Evolutionary conservation across 2,329 filamentous ascomycete species (phyloP).

Genomic region (Cladosporium sp.): DNA sequence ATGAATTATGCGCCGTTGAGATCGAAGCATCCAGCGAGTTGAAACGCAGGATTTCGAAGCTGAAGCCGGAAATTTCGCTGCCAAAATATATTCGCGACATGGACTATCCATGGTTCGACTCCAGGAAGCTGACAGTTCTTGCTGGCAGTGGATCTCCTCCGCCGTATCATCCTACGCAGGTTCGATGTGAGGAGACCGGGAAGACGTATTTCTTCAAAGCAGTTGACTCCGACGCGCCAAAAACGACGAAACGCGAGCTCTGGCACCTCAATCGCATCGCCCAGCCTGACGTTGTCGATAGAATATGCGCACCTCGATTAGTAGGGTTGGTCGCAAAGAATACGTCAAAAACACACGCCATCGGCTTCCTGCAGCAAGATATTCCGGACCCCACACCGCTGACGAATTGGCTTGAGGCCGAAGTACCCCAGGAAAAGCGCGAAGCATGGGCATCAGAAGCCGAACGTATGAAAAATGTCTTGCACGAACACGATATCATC

Average conservation of each 20-base stretch:
- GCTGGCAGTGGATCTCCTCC: constrained; percentile 78
- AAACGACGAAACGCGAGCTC: constrained; percentile 38
- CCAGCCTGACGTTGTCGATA: constrained; percentile 29
- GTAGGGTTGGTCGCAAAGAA: constrained; percentile 32
- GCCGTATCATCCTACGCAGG: constrained; percentile 67
- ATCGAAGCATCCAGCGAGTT: constrained; percentile 53
- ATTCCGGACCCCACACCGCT: constrained; percentile 36
- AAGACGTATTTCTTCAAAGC: constrained; percentile 69
- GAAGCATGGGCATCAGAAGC: constrained; percentile 35
- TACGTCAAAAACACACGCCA: constrained; percentile 27
- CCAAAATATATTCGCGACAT: constrained; percentile 69
- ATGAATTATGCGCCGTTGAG: constrained; percentile 30
- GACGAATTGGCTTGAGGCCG: constrained; percentile 34
- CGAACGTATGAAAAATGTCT: constrained; percentile 28
- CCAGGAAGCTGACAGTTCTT: constrained; percentile 97
- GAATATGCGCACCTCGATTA: constrained; percentile 35
- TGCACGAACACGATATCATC: constrained; percentile 38
- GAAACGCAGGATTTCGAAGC: constrained; percentile 87
- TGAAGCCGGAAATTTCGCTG: constrained; percentile 71
- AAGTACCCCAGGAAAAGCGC: constrained; percentile 33
- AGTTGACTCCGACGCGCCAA: constrained; percentile 33
- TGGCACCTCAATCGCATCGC: constrained; percentile 34
- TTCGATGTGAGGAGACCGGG: constrained; percentile 94
- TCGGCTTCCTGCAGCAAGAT: constrained; percentile 38
- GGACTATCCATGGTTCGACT: constrained; percentile 91